These are phyloP conservation scores for Dioscorea cayenensis DNA, from an alignment of 116 monocot genomes.

Conservation along the genomic window DNA sequence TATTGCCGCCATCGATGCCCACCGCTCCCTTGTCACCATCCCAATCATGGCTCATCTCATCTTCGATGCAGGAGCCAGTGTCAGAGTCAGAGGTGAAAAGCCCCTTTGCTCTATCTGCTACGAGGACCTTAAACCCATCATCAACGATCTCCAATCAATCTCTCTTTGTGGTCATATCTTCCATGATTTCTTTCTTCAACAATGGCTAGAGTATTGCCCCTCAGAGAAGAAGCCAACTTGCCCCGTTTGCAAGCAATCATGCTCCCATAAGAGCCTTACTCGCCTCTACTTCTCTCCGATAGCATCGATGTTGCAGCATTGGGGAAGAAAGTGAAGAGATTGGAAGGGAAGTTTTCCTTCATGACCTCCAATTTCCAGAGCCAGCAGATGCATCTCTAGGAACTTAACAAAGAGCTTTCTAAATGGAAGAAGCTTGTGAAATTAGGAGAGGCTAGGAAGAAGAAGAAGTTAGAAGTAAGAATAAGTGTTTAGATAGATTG, in stretches of 20 bases:
- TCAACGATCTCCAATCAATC: slow-evolving; percentile 71
- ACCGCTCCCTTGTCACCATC: no score
- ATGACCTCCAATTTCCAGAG: slow-evolving; percentile 27
- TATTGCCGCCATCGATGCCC: no score
- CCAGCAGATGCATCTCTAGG: slow-evolving; percentile 42
- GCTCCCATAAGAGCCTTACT: slow-evolving; percentile 23
- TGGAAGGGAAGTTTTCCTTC: slow-evolving; percentile 39
- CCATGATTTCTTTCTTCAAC: slow-evolving; percentile 94
- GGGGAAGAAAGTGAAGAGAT: slow-evolving; percentile 34
- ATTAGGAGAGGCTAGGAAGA: slow-evolving; percentile 34
- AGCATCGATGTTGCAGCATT: slow-evolving; percentile 21
- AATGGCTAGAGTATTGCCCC: slow-evolving; percentile 96
- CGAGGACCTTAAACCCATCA: slow-evolving; percentile 70
- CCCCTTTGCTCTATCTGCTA: slow-evolving; percentile 92
- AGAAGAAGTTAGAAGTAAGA: slow-evolving; percentile 46
- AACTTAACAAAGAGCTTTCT: slow-evolving; percentile 48
- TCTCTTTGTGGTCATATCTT: slow-evolving; percentile 91
- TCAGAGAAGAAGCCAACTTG: slow-evolving; percentile 71
- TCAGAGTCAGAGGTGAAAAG: slow-evolving; percentile 23
- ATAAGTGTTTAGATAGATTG: slow-evolving; percentile 23
- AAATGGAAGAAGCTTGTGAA: slow-evolving; percentile 55
- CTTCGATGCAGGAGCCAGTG: not conserved
- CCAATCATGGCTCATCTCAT: no score
- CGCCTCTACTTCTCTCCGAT: slow-evolving; percentile 90
- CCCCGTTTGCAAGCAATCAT: slow-evolving; percentile 92